Base-by-base conservation (phyloP, 2,329 filamentous ascomycete genomes). In the Leptographium wingfieldii region DNA sequence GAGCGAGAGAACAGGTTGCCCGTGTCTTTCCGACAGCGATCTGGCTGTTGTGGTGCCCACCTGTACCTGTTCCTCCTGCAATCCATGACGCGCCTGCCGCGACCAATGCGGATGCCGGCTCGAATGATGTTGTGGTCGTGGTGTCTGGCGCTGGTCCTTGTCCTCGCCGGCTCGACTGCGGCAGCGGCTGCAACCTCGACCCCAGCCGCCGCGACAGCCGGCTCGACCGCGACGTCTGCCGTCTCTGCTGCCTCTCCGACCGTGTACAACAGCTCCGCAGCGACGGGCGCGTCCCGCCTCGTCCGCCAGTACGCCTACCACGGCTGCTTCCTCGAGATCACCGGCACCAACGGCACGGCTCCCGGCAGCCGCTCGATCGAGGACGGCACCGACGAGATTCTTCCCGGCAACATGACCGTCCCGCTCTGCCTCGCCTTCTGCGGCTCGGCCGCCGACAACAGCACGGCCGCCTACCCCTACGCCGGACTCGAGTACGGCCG, bases 241-340 rank as follows among this genome's bases (percentile, higher is more conserved):
- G 4, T 49, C 3, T 12, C 56, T 2, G 38, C 25, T 64, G 35
- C 60, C 10, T 27, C 61, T 51, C 64, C 69, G 35, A 66, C 62
- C 5, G 68, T 76, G 64, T 77, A 73, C 68, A 68, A 68, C 56
- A 66, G 66, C 48, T 69, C 70, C 6, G 63, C 65, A 35, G 68
- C 66, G 55, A 82, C 80, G 69, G 63, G 59, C 19, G 82, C 82
- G 68, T 67, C 70, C n/a, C 80, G 80, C 57, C 83, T 80, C 70
- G 83, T 72, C 70, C 81, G 80, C 65, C 68, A 66, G 53, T 83
- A 81, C 70, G 63, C 59, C 19, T 83, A 83, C 69, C 67, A 70
- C n/a, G 81, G 81, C 60, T 85, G 82, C 72, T 83, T 72, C 71
- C 81, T 81, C 65, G 81, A 84, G 67, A 82, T 80, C 2, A 76